phyloP scores from a whole-genome alignment of 2,329 filamentous ascomycete genomes.

The Kalaharituber pfeilii region DNA sequence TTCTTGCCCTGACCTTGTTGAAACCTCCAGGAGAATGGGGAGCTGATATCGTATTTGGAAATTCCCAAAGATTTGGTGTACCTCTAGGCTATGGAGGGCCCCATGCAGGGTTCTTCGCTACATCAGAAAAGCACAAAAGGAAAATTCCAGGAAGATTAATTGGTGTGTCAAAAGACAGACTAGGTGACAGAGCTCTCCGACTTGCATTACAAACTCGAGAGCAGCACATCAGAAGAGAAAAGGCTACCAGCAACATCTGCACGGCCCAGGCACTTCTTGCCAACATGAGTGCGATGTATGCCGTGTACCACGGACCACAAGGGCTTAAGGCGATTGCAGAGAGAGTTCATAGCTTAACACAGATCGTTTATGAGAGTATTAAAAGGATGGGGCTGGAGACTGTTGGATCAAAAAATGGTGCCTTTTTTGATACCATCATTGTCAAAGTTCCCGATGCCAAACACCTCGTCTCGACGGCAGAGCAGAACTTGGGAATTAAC shows the following conservation, averaged over 20 bases:
- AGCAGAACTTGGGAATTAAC: conserved; percentile 39
- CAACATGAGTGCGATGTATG: conserved; percentile 92
- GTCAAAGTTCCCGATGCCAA: conserved; percentile 41
- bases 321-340: conserved; percentile 72
- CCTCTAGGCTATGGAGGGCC: conserved; percentile 84
- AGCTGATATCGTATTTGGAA: conserved; percentile 88
- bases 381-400: conserved; percentile 46
- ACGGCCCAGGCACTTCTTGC: conserved; percentile 85
- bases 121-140: conserved; percentile 76
- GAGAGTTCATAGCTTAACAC: conserved; percentile 47
- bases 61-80: conserved; percentile 77
- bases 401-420: conserved; percentile 37
- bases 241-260: conserved; percentile 94
- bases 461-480: conserved; percentile 35
- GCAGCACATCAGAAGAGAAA: conserved; percentile 89
- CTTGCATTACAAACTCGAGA: conserved; percentile 82
- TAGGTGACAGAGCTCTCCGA: conserved; percentile 64
- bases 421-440: conserved; percentile 63
- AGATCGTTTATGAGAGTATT: conserved; percentile 49
- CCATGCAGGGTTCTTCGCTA: conserved; percentile 93
- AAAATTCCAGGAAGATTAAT: conserved; percentile 85
- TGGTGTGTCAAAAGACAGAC: conserved; percentile 76
- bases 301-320: conserved; percentile 76
- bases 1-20: conserved; percentile 69
- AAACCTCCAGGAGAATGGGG: conserved; percentile 88